A percentile compares a stretch with the other conserved stretches of the same genome.
Conservation (phyloP, 768 basidiomycete genomes). For the Hortiboletus campestris region DNA sequence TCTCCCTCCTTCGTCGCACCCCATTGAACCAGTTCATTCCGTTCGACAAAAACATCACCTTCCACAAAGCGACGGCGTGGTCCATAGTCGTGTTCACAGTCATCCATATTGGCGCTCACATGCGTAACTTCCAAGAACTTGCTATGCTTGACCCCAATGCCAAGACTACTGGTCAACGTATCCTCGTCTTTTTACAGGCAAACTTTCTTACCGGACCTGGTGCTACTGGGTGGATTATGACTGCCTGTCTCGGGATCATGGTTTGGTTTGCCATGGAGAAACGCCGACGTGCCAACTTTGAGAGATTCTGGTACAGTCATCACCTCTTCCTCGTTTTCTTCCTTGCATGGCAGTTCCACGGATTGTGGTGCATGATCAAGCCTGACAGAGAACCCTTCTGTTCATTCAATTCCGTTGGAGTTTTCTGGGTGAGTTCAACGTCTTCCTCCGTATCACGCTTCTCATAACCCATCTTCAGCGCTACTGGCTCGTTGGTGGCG, state of each 20-base stretch:
- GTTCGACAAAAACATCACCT: slow-evolving; percentile 89
- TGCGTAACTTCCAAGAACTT: slow-evolving; percentile 77
- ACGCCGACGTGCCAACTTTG: slow-evolving; percentile 72
- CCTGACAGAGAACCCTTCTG: slow-evolving; percentile 89
- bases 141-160: slow-evolving; percentile 55
- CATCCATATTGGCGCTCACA: slow-evolving; percentile 82
- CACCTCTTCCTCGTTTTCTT: slow-evolving; percentile 94
- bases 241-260: slow-evolving; percentile 67
- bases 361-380: slow-evolving; percentile 96
- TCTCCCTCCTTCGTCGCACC: slow-evolving; percentile 83
- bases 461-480: slow-evolving; percentile 44
- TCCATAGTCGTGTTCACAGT: slow-evolving; percentile 75
- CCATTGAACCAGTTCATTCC: slow-evolving; percentile 84
- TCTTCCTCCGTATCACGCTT: neutral
- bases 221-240: slow-evolving; percentile 89
- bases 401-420: slow-evolving; percentile 79
- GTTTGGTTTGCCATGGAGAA: slow-evolving; percentile 86
- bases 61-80: slow-evolving; percentile 92
- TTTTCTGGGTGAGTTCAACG: slow-evolving; percentile 79
- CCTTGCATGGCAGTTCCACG: slow-evolving; percentile 91
- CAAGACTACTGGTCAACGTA: slow-evolving; percentile 48
- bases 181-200: slow-evolving; percentile 69
- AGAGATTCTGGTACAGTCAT: slow-evolving; percentile 86
- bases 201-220: slow-evolving; percentile 86
- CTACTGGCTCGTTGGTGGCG: slow-evolving; percentile 86